phyloP scores from a whole-genome alignment of 2,329 filamentous ascomycete genomes.

The Pseudogymnoascus sp. region DNA sequence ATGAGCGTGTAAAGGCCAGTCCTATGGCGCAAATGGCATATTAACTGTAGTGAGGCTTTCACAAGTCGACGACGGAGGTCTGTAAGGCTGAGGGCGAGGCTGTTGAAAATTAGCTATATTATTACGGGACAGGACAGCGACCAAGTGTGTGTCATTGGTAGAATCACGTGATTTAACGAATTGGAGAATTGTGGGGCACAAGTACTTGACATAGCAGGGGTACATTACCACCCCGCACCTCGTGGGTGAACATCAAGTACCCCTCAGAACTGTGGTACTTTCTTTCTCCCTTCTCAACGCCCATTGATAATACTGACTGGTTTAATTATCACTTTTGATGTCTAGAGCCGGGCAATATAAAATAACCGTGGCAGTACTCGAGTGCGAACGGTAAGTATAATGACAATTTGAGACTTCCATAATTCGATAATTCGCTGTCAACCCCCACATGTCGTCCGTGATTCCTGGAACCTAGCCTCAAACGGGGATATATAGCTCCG shows the following conservation, averaged over 20 bases:
- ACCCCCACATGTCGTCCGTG: background rate
- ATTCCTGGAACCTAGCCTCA: background rate
- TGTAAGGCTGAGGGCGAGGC: constrained; percentile 2
- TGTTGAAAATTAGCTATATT: constrained; percentile 6
- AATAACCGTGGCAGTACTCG: background rate
- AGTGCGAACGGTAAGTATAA: background rate
- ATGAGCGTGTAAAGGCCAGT: background rate
- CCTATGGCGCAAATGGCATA: background rate
- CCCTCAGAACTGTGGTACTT: background rate
- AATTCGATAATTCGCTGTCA: background rate
- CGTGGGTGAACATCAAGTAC: background rate
- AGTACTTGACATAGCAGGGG: background rate
- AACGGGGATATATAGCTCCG: constrained; percentile 4
- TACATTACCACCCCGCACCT: background rate
- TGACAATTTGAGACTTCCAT: background rate
- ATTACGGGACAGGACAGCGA: background rate
- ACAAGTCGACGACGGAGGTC: background rate
- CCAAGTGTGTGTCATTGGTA: background rate
- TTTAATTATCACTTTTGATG: background rate
- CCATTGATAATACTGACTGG: background rate
- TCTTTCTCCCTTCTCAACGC: background rate
- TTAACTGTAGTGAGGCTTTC: background rate
- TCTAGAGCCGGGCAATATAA: background rate
- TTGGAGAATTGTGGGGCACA: background rate
- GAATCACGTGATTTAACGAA: background rate